Evolutionary conservation across 1,139 yeast genomes (phyloP).

Genomic region (Yamadazyma triangularis): DNA sequence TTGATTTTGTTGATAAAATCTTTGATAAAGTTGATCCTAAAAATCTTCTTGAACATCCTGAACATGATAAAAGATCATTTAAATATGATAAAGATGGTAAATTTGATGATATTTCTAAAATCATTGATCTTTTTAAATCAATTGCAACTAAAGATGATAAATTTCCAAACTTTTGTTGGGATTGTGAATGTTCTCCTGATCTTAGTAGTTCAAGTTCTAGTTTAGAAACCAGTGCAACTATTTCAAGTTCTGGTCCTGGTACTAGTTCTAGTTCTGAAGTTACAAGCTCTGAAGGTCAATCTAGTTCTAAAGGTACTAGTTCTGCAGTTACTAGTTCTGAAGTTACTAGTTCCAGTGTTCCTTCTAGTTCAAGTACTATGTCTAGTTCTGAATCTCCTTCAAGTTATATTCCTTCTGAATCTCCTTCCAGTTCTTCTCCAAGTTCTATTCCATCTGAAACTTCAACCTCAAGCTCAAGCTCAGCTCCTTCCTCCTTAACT

Average conservation of each 20-base stretch:
- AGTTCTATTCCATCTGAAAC: too few species aligned
- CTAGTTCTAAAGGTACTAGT: background rate
- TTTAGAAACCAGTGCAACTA: background rate
- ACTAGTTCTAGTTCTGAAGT: conserved; percentile 1
- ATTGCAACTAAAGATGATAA: conserved; percentile 11
- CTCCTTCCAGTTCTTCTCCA: background rate
- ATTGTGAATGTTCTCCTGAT: conserved; percentile 18
- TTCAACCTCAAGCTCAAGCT: too few species aligned
- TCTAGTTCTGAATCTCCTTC: background rate
- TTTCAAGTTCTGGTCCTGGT: background rate
- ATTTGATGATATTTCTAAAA: background rate
- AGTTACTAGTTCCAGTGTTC: background rate
- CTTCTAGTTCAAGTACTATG: background rate
- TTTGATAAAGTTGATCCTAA: conserved; percentile 9
- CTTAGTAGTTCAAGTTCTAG: conserved; percentile 2
- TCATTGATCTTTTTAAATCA: conserved; percentile 10
- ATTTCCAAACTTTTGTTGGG: conserved; percentile 20
- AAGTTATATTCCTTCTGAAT: background rate
- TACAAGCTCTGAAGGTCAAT: background rate
- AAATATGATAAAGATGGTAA: conserved; percentile 10
- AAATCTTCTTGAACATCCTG: background rate
- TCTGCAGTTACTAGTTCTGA: background rate
- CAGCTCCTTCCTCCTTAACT: background rate
- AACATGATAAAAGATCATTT: conserved; percentile 3
- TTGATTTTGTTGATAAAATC: conserved; percentile 8